Evolutionary conservation across 805 yeast genomes (phyloP).

Genomic region (Candida loeiensis): DNA sequence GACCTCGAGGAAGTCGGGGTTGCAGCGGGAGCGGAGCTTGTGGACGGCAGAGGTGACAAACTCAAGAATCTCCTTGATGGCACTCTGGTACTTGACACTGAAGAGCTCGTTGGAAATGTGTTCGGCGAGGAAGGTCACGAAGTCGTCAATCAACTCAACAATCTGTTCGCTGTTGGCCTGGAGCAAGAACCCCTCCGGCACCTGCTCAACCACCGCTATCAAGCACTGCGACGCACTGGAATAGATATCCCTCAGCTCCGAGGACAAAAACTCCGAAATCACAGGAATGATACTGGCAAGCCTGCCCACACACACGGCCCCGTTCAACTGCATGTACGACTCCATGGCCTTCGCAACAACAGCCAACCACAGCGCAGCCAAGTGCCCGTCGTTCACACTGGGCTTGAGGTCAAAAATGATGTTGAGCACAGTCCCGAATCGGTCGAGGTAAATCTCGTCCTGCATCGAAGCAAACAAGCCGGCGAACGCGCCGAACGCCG

Average conservation of each 20-base stretch:
- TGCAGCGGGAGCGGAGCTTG: conserved; percentile 59
- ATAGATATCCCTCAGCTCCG: conserved; percentile 62
- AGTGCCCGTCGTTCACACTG: conserved; percentile 71
- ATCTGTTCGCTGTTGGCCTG: conserved; percentile 51
- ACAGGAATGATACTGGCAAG: conserved; percentile 47
- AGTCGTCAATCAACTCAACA: conserved; percentile 55
- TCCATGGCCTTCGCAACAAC: conserved; percentile 79
- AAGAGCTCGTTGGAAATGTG: conserved; percentile 54
- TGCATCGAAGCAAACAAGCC: conserved; percentile 69
- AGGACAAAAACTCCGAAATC: conserved; percentile 61
- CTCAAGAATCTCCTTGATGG: conserved; percentile 71
- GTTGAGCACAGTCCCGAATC: conserved; percentile 60
- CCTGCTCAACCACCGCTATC: conserved; percentile 69
- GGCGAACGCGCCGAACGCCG: conserved; percentile 82
- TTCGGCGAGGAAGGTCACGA: conserved; percentile 50
- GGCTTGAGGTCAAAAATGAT: conserved; percentile 80
- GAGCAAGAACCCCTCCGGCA: conserved; percentile 58
- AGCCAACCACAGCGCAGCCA: conserved; percentile 94
- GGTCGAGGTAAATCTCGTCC: conserved; percentile 57
- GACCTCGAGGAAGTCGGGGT: conserved; percentile 66
- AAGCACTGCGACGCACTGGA: conserved; percentile 83
- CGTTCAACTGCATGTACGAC: conserved; percentile 32
- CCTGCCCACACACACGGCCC: conserved; percentile 47
- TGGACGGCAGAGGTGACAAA: conserved; percentile 59
- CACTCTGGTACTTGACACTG: conserved; percentile 69